Evolutionary conservation across 2,329 filamentous ascomycete species (phyloP).

Genomic region (Paecilomyces variotii): DNA sequence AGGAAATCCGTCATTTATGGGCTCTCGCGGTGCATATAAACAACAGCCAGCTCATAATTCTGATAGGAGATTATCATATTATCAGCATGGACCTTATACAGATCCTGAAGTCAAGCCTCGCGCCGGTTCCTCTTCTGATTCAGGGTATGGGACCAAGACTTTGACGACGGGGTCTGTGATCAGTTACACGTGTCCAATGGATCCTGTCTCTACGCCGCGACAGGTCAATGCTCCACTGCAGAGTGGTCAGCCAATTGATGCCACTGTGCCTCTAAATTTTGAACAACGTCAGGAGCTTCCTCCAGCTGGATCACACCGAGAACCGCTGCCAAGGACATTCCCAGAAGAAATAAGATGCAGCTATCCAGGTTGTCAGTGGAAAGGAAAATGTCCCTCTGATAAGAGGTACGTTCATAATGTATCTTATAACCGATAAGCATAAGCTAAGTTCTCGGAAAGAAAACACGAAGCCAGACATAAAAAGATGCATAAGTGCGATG

Average conservation of each 20-base stretch:
- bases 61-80: conserved; percentile 15
- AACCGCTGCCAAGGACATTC: not conserved
- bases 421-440: not conserved
- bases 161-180: conserved; percentile 20
- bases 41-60: conserved; percentile 10
- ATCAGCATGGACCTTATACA: conserved; percentile 21
- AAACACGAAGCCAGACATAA: conserved; percentile 67
- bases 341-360: conserved; percentile 21
- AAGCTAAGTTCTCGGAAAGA: conserved; percentile 37
- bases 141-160: conserved; percentile 27
- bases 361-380: conserved; percentile 23
- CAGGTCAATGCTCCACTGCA: conserved; percentile 8
- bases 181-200: conserved; percentile 19
- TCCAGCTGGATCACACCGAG: not conserved
- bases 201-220: conserved; percentile 19
- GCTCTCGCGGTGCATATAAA: conserved; percentile 11
- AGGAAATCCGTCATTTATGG: conserved; percentile 10
- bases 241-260: conserved; percentile 15
- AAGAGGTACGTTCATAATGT: conserved; percentile 23
- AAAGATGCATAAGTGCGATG: conserved; percentile 57
- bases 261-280: not conserved
- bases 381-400: conserved; percentile 33
- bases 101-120: conserved; percentile 26
- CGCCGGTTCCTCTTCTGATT: conserved; percentile 23
- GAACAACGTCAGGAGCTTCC: not conserved